Conservation (phyloP, 192 early-diverging fungal genomes). For the Spizellomyces punctatus region DNA sequence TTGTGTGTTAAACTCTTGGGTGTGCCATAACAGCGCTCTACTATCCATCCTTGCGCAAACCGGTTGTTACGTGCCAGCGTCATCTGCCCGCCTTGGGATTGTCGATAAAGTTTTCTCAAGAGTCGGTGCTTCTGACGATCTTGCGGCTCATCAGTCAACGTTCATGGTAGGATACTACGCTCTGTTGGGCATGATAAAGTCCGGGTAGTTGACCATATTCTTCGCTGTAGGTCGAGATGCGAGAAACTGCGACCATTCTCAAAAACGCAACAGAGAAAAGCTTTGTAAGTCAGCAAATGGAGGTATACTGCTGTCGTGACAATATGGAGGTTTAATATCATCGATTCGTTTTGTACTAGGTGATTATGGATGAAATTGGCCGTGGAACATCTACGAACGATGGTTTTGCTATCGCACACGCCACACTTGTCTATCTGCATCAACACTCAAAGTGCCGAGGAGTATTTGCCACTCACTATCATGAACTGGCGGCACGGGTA, state of each 20-base stretch:
- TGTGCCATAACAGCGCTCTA: constrained; percentile 39
- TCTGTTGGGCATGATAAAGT: too few relatives aligned
- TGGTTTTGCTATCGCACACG: constrained; percentile 71
- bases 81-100: constrained; percentile 62
- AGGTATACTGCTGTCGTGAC: neutral
- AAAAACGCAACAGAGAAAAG: constrained; percentile 56
- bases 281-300: constrained; percentile 25
- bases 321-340: neutral
- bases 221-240: constrained; percentile 59
- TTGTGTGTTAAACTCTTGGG: too few relatives aligned
- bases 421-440: constrained; percentile 63
- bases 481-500: constrained; percentile 56
- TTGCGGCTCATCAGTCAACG: constrained; percentile 68
- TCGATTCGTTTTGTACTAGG: constrained; percentile 32
- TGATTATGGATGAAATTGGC: constrained; percentile 83
- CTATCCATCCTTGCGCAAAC: constrained; percentile 69
- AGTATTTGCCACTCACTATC: constrained; percentile 84
- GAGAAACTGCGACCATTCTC: constrained; percentile 73
- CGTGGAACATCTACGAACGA: constrained; percentile 78
- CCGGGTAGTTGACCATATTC: too few relatives aligned
- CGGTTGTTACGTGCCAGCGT: constrained; percentile 74
- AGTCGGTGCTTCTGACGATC: constrained; percentile 74
- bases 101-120: constrained; percentile 73
- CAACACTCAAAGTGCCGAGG: constrained; percentile 48
- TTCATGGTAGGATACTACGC: constrained; percentile 58